Base-by-base conservation (phyloP, 148 eudicot species). In the Chenopodium formosanum region DNA sequence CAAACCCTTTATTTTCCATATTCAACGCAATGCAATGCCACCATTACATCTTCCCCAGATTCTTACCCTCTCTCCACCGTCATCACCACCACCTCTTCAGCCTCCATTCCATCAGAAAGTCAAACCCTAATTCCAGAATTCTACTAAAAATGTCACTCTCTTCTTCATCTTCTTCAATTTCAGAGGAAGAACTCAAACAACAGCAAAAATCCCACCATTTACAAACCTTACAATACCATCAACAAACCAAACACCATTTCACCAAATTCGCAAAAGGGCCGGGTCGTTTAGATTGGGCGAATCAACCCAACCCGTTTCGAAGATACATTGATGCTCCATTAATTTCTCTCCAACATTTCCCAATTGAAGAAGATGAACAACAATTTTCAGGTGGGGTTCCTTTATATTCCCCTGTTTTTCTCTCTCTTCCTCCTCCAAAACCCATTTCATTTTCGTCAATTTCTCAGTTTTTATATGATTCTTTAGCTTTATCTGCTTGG, bases 401-500 rank as follows among this genome's bases (percentile, higher is more conserved):
- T 64, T 82, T 77, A 4, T 91, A 89, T 74, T 79, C 85, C 14
- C 86, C 94, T 64, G 23, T 91, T 11, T 94, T 91, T 87, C 50
- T 17, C 9, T 86, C 93, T 29, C 80, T 88, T 7, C 90, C 93
- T 3, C 63, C 90, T 25, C 89, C 97, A 3, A 82, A 91, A 82
- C 93, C 96, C 84, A 14, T 92, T n/a, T 74, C 90, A 37, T 79
- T 79, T 78, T 34, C 89, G 16, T 56, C 93, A 27, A 85, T 93
- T 78, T 93, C 98, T 70, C 90, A 87, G 79, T 80, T 95, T 77
- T 83, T 95, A 69, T 91, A 89, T 75, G 88, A 95, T 79, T 95
- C 98, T 53, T 83, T 95, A 44, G 94, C 98, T 31, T 80, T 95
- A 46, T 95, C 98, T 20, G 98, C 97, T 29, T 95, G 98, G 98